Evolutionary conservation across 768 basidiomycete genomes (phyloP).

Genomic region (Mycena galopus): DNA sequence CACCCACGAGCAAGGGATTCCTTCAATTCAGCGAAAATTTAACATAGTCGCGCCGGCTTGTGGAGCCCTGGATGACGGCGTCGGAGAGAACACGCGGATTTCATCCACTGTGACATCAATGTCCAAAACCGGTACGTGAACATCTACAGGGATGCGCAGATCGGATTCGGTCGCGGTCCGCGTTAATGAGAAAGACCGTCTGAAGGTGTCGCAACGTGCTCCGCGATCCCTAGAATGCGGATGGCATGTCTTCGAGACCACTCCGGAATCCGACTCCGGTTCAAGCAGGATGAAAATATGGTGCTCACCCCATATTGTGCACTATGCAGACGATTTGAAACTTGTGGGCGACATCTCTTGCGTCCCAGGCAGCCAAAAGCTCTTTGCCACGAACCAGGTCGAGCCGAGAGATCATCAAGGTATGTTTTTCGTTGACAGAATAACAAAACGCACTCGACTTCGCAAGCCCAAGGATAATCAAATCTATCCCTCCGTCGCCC

Average conservation of each 20-base stretch:
- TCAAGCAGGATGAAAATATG: neutral
- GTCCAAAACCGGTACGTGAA: conserved; percentile 52
- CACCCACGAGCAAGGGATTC: conserved; percentile 47
- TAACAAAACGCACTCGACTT: conserved; percentile 52
- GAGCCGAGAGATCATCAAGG: neutral
- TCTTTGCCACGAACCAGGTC: conserved; percentile 37
- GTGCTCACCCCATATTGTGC: conserved; percentile 47
- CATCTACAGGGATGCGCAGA: conserved; percentile 52
- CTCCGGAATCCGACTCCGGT: conserved; percentile 42
- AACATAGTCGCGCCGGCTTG: conserved; percentile 50
- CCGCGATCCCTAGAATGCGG: conserved; percentile 52
- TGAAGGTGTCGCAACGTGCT: conserved; percentile 51
- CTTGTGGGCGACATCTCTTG: conserved; percentile 48
- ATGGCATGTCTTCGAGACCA: conserved; percentile 55
- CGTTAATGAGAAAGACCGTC: conserved; percentile 44
- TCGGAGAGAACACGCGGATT: conserved; percentile 46
- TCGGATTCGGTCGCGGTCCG: conserved; percentile 45
- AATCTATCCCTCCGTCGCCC: conserved; percentile 46
- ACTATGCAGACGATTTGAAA: conserved; percentile 59
- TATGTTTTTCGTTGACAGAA: neutral
- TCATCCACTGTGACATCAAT: conserved; percentile 43
- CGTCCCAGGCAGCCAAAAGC: conserved; percentile 53
- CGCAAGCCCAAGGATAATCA: conserved; percentile 58
- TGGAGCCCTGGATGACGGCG: conserved; percentile 59
- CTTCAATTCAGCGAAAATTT: conserved; percentile 50